Evolutionary conservation across 23 red algal genomes (phyloP), one percentile per base, ranked within the genome.

Genomic region (Gracilariopsis chorda): DNA sequence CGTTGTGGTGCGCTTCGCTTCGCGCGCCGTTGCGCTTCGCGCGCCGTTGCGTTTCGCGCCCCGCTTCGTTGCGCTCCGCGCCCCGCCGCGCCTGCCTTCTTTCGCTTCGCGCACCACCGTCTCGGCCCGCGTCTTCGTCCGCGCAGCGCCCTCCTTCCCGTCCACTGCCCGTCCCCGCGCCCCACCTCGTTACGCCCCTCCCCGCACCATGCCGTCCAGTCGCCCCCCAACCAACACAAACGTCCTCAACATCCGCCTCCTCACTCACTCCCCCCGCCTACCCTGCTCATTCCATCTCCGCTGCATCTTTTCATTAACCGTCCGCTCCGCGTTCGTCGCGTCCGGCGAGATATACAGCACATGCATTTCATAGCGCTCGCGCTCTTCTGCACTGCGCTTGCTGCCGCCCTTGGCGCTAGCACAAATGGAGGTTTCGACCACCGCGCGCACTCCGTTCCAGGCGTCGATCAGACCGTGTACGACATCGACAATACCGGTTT

Each of bases 341-440:
- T 24, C 40, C 67, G 67, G 42, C 20, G 47, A 73, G 67, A 36
- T 42, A 36, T 5, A 36, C 28, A 36, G 67, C 47, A 45, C 67
- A 73, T 73, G 67, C 67, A 73, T 73, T 42, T 45, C 47, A 45
- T 73, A 24, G 47, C 3, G 28, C 67, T 73, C 40, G 40, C 32
- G 7, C 20, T 73, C 47, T 24, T 73, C 40, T 73, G 42, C 67
- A 42, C 67, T 19, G 67, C 67, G 67, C 67, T 73, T 37, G 20
- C 39, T 42, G 67, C 47, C 67, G 67, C 40, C 25, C 29, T 27
- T 27, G 55, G 55, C 55, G 71, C 27, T 13, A n/a, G 17, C 16
- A 37, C 34, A 37, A 78, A 88, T 59, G 69, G 84, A n/a, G 84
- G 84, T 19, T 91, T 77, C 29, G 87, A 91, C 72, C 87, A 91